Evolutionary conservation across 345 rosid species (phyloP), one percentile per base, ranked within the genome.

Genomic region (Limnanthes douglasii): DNA sequence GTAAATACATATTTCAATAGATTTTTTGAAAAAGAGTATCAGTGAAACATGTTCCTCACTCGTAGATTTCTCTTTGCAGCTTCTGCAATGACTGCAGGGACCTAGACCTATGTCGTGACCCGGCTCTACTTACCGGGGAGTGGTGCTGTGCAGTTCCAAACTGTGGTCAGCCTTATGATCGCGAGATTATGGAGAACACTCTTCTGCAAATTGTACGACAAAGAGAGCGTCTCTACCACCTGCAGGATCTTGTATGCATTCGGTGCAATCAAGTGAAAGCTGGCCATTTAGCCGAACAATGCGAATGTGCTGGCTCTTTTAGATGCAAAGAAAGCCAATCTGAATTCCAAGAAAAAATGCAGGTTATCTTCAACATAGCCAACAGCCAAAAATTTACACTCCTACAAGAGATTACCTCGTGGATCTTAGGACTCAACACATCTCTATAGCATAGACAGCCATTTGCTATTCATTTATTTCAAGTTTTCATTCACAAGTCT

Each of bases 211-310:
- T 78, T 31, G 90, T 76, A 31, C 61, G 83, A 39, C 86, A 79
- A 48, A 55, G 83, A 59, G 97, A 83, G 31, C 70, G 76, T 6
- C 63, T 75, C 35, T 83, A 82, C 61, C 95, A 83, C 44, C 63
- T 83, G 54, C 95, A 82, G 57, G 97, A 88, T 54, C 75, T 88
- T 33, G 65, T 70, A 31, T 83, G 93, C 65, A 39, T 41, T 12
- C 59, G 88, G 66, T 86, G 95, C 65, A 78, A 73, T 51, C 97
- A 78, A 46, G 85, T 86, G 59, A 86, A 86, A 66, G 88, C 82
- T 1, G 78, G 75, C 18, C 93, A 86, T 64, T 53, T 86, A 48
- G 57, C 85, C 15, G 82, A 78, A 62, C 88, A 75, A 42, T 86
- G 97, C 22, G 60, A 54, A 21, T 86, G 97, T 36, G 78, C 69